phyloP scores from a whole-genome alignment of 2,329 filamentous ascomycete species.

The Xylaria sp. region DNA sequence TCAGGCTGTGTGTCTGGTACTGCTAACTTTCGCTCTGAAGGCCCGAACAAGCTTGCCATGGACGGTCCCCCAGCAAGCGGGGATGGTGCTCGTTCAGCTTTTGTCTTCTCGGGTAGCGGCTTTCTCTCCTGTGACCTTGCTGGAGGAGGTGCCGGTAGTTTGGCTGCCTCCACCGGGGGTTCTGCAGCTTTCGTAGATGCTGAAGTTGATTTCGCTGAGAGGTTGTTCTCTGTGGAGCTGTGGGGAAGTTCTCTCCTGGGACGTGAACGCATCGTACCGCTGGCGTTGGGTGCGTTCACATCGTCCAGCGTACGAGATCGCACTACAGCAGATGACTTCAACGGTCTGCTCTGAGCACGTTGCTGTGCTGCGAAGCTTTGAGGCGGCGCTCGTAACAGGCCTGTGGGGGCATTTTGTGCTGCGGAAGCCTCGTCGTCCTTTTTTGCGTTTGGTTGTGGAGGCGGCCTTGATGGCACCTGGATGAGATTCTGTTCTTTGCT shows the following conservation, averaged over 20 bases:
- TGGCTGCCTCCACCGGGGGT: slow-evolving; percentile 6
- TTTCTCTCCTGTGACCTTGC: slow-evolving; percentile 12
- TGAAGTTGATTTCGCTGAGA: slow-evolving; percentile 24
- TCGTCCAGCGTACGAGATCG: slow-evolving; percentile 40
- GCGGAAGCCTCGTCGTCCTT: slow-evolving; percentile 41
- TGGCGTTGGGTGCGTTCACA: slow-evolving; percentile 35
- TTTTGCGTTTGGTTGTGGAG: slow-evolving; percentile 36
- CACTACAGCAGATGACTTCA: slow-evolving; percentile 28
- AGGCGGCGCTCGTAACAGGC: slow-evolving; percentile 55
- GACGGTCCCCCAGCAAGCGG: slow-evolving; percentile 34
- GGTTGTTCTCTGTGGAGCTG: slow-evolving; percentile 30
- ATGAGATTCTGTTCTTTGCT: slow-evolving; percentile 54
- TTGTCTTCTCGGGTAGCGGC: slow-evolving; percentile 6
- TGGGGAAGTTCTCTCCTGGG: slow-evolving; percentile 32
- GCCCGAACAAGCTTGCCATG: slow-evolving; percentile 57
- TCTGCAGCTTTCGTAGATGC: slow-evolving; percentile 14
- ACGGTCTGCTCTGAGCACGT: slow-evolving; percentile 57
- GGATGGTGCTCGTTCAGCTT: slow-evolving; percentile 14
- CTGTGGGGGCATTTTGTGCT: slow-evolving; percentile 42
- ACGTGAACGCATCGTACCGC: slow-evolving; percentile 36
- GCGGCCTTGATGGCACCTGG: slow-evolving; percentile 36
- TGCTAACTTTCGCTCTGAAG: slow-evolving; percentile 52
- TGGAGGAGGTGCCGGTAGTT: slow-evolving; percentile 5
- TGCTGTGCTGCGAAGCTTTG: slow-evolving; percentile 71
- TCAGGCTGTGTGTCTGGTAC: slow-evolving; percentile 61